These are phyloP conservation scores for Alternaria incomplexa DNA, from an alignment of 2,329 filamentous ascomycete species.

Conservation along the genomic window DNA sequence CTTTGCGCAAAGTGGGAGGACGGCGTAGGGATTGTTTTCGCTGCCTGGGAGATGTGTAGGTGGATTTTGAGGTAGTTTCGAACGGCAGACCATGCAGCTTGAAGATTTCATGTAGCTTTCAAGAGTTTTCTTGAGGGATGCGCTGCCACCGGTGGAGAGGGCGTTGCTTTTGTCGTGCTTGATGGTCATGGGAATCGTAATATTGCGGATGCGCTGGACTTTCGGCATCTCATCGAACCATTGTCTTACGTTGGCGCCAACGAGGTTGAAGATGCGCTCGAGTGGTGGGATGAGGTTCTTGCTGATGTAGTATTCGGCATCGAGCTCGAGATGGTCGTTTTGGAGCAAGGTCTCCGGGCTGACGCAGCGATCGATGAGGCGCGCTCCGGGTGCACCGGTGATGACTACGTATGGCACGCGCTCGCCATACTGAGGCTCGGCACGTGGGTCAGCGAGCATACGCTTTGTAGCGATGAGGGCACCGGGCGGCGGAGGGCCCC, in stretches of 20 bases:
- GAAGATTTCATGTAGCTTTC: conserved; percentile 90
- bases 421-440: conserved; percentile 93
- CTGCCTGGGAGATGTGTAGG: conserved; percentile 13
- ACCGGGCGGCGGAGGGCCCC: conserved; percentile 80
- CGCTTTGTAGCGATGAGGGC: conserved; percentile 84
- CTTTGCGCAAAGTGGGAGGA: conserved; percentile 61
- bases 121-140: conserved; percentile 70
- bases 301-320: conserved; percentile 94
- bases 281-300: conserved; percentile 96
- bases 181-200: conserved; percentile 48
- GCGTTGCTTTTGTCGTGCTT: conserved; percentile 12
- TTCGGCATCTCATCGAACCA: conserved; percentile 99
- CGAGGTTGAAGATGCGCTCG: conserved; percentile 94
- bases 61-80: conserved; percentile 57
- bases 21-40: conserved; percentile 23
- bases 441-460: conserved; percentile 84
- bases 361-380: conserved; percentile 88
- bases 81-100: conserved; percentile 77
- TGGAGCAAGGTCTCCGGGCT: conserved; percentile 81
- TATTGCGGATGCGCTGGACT: conserved; percentile 73
- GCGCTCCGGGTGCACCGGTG: conserved; percentile 82
- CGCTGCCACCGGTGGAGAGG: conserved; percentile 31
- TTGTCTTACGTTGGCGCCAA: conserved; percentile 84
- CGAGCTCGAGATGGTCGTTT: conserved; percentile 79
- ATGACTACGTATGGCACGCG: conserved; percentile 94